Evolutionary conservation across 352 stramenopile species (phyloP), one percentile per base, ranked within the genome.

Genomic region (Phytophthora hibernalis): DNA sequence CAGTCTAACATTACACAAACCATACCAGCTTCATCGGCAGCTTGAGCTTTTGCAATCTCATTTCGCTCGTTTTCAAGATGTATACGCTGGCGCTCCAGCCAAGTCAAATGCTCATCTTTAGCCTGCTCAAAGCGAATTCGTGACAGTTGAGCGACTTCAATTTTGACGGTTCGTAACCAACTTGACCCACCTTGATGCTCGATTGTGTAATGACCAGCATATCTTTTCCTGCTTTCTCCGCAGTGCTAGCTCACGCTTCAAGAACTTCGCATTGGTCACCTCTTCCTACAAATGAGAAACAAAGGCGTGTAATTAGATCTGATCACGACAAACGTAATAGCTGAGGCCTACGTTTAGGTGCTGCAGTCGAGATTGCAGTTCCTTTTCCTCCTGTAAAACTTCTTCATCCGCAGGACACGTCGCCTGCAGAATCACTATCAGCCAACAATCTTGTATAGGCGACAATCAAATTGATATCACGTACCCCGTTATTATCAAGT

Each of bases 31-130:
- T 84, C 62, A 13, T 79, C 61, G 33, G 48, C 49, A 67, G 51
- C 47, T 18, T 60, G 55, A 7, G 49, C 26, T 18, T 64, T 67
- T 42, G 42, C n/a, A 16, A 53, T 58, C 44, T 76, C 71, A 16
- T 68, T 63, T 37, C 54, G 56, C 50, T 80, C 67, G 18, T 72
- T 71, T 55, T 65, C 52, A 7, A 83, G 56, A 59, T 77, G 70
- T 3, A 60, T 35, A n/a, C 58, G 72, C 30, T 80, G 75, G 20
- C 75, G 68, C n/a, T 83, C 59, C 16, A 83, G 49, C 75, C 75
- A 83, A 54, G 33, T 54, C 16, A 83, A 51, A 49, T 80, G 75
- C 0, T 83, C 72, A 40, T 69, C 54, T 65, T 83, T 80, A 37
- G 76, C 61, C 68, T 80, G 42, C 7, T 37, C 42, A 54, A 58